Evolutionary conservation across 176 grass and related monocot species (phyloP).

Genomic region (Guadua angustifolia): DNA sequence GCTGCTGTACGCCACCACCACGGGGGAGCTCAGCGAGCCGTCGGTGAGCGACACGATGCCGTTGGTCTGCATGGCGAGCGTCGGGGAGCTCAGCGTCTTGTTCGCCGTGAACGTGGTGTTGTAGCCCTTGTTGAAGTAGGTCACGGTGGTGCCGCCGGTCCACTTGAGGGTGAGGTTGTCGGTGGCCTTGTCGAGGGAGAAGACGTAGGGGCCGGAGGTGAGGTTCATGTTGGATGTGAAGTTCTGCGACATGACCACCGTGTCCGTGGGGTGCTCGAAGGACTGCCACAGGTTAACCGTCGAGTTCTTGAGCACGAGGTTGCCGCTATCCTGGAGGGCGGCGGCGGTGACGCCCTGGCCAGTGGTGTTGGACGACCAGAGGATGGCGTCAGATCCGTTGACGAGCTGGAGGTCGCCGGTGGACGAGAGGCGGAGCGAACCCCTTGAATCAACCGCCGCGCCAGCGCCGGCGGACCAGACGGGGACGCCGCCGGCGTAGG

Average conservation of each 20-base stretch:
- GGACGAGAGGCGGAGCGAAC: constrained; percentile 61
- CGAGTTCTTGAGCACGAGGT: constrained; percentile 65
- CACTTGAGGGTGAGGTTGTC: constrained; percentile 82
- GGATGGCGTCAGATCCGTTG: constrained; percentile 67
- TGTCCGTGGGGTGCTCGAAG: constrained; percentile 81
- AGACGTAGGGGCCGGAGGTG: constrained; percentile 55
- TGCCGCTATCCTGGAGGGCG: constrained; percentile 56
- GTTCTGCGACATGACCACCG: constrained; percentile 69
- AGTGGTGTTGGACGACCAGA: constrained; percentile 71
- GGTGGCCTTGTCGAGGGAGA: constrained; percentile 36
- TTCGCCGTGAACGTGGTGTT: constrained; percentile 71
- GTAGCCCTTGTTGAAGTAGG: constrained; percentile 89
- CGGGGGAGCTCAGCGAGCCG: constrained; percentile 43
- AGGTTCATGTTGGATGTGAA: constrained; percentile 57
- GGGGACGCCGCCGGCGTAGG: constrained; percentile 61
- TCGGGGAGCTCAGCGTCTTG: constrained; percentile 61
- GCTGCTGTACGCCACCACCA: constrained; percentile 87
- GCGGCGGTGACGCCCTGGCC: constrained; percentile 51
- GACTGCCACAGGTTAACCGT: constrained; percentile 60
- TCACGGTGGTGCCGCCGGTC: constrained; percentile 33
- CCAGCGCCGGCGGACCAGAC: constrained; percentile 60
- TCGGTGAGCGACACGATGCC: constrained; percentile 83
- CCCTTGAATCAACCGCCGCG: constrained; percentile 59
- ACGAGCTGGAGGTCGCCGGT: constrained; percentile 74
- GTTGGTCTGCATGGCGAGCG: constrained; percentile 70